Conservation (phyloP, 805 yeast genomes). For the Candida palmyrensis region DNA sequence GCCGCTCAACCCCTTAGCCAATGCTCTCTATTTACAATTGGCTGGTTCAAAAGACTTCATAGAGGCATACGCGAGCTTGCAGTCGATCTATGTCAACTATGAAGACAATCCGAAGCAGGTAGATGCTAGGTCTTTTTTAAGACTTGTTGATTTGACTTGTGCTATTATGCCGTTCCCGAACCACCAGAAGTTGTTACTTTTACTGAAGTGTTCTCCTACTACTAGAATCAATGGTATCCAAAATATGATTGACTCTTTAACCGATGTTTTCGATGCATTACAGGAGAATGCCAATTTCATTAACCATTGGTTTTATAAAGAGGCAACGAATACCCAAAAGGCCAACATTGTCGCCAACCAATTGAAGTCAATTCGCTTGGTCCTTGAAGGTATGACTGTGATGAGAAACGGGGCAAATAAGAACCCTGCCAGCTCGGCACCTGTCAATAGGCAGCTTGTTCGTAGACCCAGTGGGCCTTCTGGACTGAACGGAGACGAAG, state of each 20-base stretch:
- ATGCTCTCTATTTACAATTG: constrained; percentile 52
- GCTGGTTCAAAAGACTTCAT: constrained; percentile 43
- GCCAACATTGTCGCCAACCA: constrained; percentile 54
- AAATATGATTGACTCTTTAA: constrained; percentile 28
- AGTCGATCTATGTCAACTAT: constrained; percentile 26
- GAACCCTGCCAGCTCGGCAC: not conserved
- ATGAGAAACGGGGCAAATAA: constrained; percentile 7
- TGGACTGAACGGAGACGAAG: constrained; percentile 16
- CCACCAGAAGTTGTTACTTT: constrained; percentile 35
- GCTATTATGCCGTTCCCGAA: constrained; percentile 49
- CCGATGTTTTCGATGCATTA: constrained; percentile 31
- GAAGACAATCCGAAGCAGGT: constrained; percentile 4
- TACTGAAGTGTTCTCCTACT: constrained; percentile 24
- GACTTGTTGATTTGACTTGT: constrained; percentile 41
- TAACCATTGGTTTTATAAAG: constrained; percentile 43
- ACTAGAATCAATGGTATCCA: constrained; percentile 30
- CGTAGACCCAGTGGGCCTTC: constrained; percentile 9
- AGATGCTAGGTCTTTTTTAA: constrained; percentile 13
- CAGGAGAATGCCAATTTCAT: constrained; percentile 27
- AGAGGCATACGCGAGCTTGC: constrained; percentile 38
- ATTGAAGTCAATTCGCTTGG: constrained; percentile 44
- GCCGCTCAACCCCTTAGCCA: constrained; percentile 55
- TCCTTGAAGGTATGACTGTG: constrained; percentile 43
- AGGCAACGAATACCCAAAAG: constrained; percentile 47
- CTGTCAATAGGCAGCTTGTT: constrained; percentile 10